A percentile compares a stretch with the other conserved stretches of the same genome.
These are phyloP conservation scores for Ilyonectria robusta DNA, from an alignment of 2,329 filamentous ascomycete species.

Conservation along the genomic window DNA sequence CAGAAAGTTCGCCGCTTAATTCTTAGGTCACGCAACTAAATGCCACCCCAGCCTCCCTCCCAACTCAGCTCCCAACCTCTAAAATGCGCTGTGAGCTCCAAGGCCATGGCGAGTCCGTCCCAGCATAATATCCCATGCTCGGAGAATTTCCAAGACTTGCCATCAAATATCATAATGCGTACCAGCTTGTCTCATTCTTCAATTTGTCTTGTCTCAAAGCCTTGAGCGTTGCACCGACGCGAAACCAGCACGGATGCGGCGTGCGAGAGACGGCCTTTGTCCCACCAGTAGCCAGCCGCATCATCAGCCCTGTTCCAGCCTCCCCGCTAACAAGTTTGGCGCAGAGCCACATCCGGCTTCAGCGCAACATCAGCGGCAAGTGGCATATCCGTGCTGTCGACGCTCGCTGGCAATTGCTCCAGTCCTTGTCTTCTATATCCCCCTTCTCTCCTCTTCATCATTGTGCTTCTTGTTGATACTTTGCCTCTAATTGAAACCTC, in stretches of 20 bases:
- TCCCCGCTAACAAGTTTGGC: slow-evolving; percentile 31
- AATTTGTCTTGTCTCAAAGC: neutral
- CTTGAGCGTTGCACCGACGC: slow-evolving; percentile 32
- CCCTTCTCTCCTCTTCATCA: neutral
- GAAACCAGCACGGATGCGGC: slow-evolving; percentile 43
- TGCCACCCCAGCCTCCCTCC: slow-evolving; percentile 4
- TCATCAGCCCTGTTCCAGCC: slow-evolving; percentile 32
- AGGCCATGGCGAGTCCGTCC: neutral
- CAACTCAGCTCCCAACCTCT: neutral
- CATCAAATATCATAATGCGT: neutral
- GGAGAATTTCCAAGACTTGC: neutral
- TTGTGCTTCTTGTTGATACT: slow-evolving; percentile 14
- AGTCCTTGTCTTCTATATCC: neutral
- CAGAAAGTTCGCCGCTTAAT: neutral
- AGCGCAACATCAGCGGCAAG: slow-evolving; percentile 15
- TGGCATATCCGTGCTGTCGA: slow-evolving; percentile 1
- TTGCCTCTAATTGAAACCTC: slow-evolving; percentile 5
- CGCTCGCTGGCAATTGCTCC: neutral
- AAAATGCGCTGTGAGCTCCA: neutral
- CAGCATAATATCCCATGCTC: neutral
- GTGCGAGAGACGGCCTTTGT: slow-evolving; percentile 1
- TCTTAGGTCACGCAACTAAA: neutral
- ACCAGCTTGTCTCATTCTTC: neutral
- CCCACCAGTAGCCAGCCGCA: slow-evolving; percentile 19
- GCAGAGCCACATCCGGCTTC: slow-evolving; percentile 14